Base-by-base conservation (phyloP, 192 early-diverging fungal species). In the Podila clonocystis region DNA sequence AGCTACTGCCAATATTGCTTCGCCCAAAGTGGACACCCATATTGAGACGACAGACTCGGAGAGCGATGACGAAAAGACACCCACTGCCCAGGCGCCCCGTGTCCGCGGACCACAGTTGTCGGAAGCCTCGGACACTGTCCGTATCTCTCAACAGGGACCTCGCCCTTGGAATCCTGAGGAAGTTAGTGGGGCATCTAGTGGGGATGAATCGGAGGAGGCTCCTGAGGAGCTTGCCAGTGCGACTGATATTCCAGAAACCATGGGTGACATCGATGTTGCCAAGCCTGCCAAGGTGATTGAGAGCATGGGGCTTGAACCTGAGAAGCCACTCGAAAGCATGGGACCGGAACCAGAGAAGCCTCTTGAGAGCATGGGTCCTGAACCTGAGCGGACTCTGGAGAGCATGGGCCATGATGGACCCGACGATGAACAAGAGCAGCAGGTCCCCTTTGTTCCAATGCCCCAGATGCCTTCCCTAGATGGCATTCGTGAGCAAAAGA, bases 231-330 rank as follows among this genome's bases (percentile, higher is more conserved):
- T 80, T 3, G 70, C 70, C 4, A 72, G 30, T n/a, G 28, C 61
- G 0, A 31, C 65, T 7, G 64, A 58, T 28, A 48, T 80, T 26
- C 60, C 29, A 17, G 77, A 80, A 49, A 72, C 77, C 22, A 73
- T 80, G 77, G 77, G 70, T 9, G 77, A 80, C 26, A 29, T 34
- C 9, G 57, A 28, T 22, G 17, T 17, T 6, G 17, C 61, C 30
- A 26, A 36, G 48, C 3, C 62, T 8, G 12, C 50, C 26, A 30
- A 45, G 22, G 34, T 80, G 12, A 22, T 48, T 24, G 77, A 80
- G 36, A 80, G 76, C 31, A 79, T 79, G 76, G 76, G 76, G n/a
- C 65, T 70, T 1, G 76, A 79, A 29, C 76, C 70, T 1, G 76
- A 79, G 65, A 66, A 65, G 50, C 63, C 65, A 7, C 30, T 72